phyloP scores from a whole-genome alignment of 768 basidiomycete genomes.

The Kwoniella shandongensis region DNA sequence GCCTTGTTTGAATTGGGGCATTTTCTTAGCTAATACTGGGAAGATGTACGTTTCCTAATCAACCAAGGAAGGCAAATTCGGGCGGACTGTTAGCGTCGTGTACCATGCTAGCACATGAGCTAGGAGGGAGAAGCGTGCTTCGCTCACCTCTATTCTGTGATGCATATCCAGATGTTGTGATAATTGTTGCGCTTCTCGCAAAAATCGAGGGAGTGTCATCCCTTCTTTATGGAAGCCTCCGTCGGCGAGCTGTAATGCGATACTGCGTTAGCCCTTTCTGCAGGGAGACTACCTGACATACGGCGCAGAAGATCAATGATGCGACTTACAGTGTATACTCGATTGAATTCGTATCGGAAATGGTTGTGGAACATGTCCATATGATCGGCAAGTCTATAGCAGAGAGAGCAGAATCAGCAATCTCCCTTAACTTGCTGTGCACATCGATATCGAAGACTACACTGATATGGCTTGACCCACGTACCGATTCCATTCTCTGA shows the following conservation, averaged over 20 bases:
- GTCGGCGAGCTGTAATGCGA: constrained; percentile 36
- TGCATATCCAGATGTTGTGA: constrained; percentile 48
- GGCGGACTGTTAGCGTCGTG: no score
- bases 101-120: no score
- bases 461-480: not conserved
- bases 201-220: constrained; percentile 38
- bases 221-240: constrained; percentile 47
- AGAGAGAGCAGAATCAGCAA: constrained; percentile 7
- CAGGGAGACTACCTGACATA: no score
- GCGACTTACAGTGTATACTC: constrained; percentile 46
- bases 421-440: no score
- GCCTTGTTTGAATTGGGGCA: constrained; percentile 54
- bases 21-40: constrained; percentile 50
- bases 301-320: no score
- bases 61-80: no score
- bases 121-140: no score
- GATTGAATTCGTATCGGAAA: constrained; percentile 45
- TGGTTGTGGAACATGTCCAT: constrained; percentile 49
- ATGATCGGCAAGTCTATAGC: constrained; percentile 35
- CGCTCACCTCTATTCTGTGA: constrained; percentile 37
- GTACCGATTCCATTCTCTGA: constrained; percentile 25
- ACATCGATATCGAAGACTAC: no score
- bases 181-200: constrained; percentile 41
- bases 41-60: constrained; percentile 53
- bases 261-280: no score